These are phyloP conservation scores for Kwoniella dendrophila DNA, from an alignment of 768 basidiomycete species.

Conservation along the genomic window DNA sequence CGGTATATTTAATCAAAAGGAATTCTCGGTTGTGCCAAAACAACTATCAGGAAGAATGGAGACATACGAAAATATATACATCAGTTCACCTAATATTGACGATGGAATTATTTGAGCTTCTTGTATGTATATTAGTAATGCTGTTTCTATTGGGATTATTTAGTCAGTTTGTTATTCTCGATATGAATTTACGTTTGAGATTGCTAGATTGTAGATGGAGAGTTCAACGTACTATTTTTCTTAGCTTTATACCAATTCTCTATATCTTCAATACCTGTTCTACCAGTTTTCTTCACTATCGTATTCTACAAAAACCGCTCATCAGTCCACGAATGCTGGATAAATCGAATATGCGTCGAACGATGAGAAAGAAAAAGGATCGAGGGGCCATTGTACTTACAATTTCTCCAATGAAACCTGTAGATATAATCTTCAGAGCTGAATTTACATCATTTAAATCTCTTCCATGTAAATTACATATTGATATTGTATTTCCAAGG, in stretches of 20 bases:
- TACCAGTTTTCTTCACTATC: constrained; percentile 23
- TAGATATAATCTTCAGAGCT: constrained; percentile 26
- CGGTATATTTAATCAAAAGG: background rate
- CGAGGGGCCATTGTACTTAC: constrained; percentile 3
- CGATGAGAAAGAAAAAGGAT: background rate
- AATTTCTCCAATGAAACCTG: constrained; percentile 32
- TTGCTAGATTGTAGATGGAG: background rate
- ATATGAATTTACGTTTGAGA: no score
- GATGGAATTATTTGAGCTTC: constrained; percentile 40
- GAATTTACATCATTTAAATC: constrained; percentile 30
- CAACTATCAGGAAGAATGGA: background rate
- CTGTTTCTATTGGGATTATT: constrained; percentile 24
- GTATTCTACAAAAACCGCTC: constrained; percentile 5
- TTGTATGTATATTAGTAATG: constrained; percentile 38
- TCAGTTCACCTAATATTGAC: constrained; percentile 34
- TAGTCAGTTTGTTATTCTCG: constrained; percentile 2
- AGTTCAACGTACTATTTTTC: constrained; percentile 28
- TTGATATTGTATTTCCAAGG: background rate
- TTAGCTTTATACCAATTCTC: constrained; percentile 30
- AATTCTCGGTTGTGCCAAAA: background rate
- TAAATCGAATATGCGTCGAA: background rate
- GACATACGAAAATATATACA: constrained; percentile 42
- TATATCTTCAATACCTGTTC: constrained; percentile 37
- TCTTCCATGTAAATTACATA: constrained; percentile 27
- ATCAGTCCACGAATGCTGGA: background rate